These are phyloP conservation scores for Pythium rishiriense DNA, from an alignment of 352 stramenopile genomes.

Conservation along the genomic window DNA sequence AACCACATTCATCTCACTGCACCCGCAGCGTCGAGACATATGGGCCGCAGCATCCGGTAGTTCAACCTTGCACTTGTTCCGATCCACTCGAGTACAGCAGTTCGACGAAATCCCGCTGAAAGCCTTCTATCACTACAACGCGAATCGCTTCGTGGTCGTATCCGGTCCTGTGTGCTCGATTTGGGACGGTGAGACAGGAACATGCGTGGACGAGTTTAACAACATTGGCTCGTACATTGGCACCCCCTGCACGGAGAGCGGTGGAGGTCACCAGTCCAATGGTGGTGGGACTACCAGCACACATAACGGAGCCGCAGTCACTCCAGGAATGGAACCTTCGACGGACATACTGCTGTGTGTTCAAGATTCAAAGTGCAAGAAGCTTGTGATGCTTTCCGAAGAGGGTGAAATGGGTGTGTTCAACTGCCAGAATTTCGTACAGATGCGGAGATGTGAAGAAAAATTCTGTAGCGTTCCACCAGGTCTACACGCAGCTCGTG, in stretches of 20 bases:
- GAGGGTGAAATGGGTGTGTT: conserved; percentile 61
- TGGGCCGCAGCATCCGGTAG: conserved; percentile 53
- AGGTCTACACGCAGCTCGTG: background rate
- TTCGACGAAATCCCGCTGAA: conserved; percentile 69
- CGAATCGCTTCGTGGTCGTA: conserved; percentile 71
- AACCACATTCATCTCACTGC: conserved; percentile 54
- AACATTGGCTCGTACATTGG: conserved; percentile 34
- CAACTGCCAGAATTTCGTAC: conserved; percentile 76
- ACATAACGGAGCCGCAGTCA: conserved; percentile 5
- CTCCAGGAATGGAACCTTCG: conserved; percentile 25
- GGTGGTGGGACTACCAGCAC: background rate
- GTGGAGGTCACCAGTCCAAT: background rate
- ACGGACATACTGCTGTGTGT: conserved; percentile 51
- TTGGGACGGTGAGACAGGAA: conserved; percentile 65
- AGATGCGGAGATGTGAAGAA: conserved; percentile 65
- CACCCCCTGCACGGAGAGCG: background rate
- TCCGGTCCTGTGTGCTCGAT: conserved; percentile 60
- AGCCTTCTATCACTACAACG: conserved; percentile 71
- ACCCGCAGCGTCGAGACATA: conserved; percentile 58
- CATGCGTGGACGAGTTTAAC: conserved; percentile 57
- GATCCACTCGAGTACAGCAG: conserved; percentile 58
- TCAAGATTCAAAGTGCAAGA: conserved; percentile 59
- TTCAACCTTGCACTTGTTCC: conserved; percentile 56
- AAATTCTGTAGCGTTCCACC: conserved; percentile 29
- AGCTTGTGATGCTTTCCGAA: conserved; percentile 62